phyloP scores from a whole-genome alignment of 2,329 filamentous ascomycete genomes.

The Orbilia ellipsospora region DNA sequence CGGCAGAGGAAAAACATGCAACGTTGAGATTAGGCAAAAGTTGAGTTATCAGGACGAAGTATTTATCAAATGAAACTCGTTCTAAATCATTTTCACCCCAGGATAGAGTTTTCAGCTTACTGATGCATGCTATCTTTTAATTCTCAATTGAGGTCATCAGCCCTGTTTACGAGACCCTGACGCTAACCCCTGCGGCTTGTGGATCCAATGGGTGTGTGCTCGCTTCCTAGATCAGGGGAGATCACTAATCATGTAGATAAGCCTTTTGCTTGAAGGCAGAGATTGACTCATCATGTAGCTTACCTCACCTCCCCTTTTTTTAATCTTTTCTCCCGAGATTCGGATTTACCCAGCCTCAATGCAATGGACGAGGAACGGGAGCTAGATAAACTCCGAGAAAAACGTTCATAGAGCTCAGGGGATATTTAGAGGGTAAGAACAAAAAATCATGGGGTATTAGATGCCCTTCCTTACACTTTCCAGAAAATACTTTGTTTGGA shows the following conservation, averaged over 20 bases:
- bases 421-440: conserved; percentile 6
- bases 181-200: conserved; percentile 1
- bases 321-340: conserved; percentile 4
- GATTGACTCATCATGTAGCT: conserved; percentile 4
- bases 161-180: conserved; percentile 3
- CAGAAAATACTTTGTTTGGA: conserved; percentile 6
- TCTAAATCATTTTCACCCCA: conserved; percentile 5
- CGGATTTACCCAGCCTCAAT: conserved; percentile 2
- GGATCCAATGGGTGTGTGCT: conserved; percentile 5
- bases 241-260: conserved; percentile 7
- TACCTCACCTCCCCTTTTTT: neutral
- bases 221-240: conserved; percentile 4
- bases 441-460: conserved; percentile 3
- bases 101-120: conserved; percentile 1
- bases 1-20: conserved; percentile 3
- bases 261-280: conserved; percentile 3
- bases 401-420: neutral
- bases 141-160: conserved; percentile 1
- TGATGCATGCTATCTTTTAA: conserved; percentile 5
- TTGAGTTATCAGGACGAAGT: conserved; percentile 2
- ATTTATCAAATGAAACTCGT: conserved; percentile 4
- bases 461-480: conserved; percentile 5
- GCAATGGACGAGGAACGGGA: conserved; percentile 4
- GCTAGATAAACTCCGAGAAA: conserved; percentile 1
- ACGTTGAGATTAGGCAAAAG: conserved; percentile 3